Evolutionary conservation across 2,329 filamentous ascomycete species (phyloP).

Genomic region (Grosmannia penicillata): DNA sequence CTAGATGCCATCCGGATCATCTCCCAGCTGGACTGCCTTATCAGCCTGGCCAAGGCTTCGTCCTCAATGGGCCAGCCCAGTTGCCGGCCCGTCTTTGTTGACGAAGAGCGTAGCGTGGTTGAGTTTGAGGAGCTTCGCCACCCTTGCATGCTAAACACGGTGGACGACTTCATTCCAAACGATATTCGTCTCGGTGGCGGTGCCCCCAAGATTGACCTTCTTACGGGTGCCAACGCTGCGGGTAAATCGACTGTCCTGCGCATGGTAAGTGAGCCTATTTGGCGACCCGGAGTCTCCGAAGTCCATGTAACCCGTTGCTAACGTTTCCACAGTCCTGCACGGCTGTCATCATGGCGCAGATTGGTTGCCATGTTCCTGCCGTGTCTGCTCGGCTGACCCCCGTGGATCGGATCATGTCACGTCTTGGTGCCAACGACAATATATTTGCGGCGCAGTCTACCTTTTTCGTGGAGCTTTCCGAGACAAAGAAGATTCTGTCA

Average conservation of each 20-base stretch:
- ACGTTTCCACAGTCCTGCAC: constrained; percentile 55
- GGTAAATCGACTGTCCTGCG: constrained; percentile 93
- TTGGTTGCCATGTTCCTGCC: constrained; percentile 85
- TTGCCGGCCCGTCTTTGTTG: constrained; percentile 77
- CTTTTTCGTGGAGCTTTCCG: constrained; percentile 93
- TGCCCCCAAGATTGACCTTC: constrained; percentile 68
- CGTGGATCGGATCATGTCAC: constrained; percentile 95
- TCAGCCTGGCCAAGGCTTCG: constrained; percentile 84
- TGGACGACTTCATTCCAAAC: constrained; percentile 93
- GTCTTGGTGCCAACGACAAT: constrained; percentile 93
- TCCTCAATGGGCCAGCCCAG: constrained; percentile 69
- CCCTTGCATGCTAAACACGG: constrained; percentile 81
- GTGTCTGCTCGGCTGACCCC: constrained; percentile 72
- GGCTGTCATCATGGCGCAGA: constrained; percentile 93
- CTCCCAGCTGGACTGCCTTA: constrained; percentile 85
- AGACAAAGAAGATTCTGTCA: constrained; percentile 94
- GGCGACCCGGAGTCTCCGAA: too few relatives aligned
- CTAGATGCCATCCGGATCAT: constrained; percentile 79
- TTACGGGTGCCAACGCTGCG: constrained; percentile 92
- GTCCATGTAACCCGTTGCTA: too few relatives aligned
- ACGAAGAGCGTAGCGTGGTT: constrained; percentile 72
- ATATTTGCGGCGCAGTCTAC: constrained; percentile 97
- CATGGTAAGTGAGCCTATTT: constrained; percentile 47
- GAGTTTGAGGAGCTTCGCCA: constrained; percentile 88
- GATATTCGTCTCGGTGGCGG: constrained; percentile 76